A percentile compares a stretch with the other conserved stretches of the same genome.
phyloP scores from a whole-genome alignment of 148 eudicot species.

The Rhododendron williamsianum region DNA sequence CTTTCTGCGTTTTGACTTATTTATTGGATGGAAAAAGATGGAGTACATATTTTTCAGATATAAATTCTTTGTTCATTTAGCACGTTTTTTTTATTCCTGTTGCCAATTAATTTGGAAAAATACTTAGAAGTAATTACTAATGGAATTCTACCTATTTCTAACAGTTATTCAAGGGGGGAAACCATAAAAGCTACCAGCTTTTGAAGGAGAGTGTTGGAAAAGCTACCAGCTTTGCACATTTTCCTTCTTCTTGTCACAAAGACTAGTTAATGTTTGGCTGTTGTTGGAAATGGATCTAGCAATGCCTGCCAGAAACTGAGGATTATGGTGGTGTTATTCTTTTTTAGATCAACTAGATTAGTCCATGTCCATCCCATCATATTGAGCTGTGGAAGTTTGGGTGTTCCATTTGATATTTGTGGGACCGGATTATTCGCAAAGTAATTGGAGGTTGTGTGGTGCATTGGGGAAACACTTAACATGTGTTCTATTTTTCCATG shows the following conservation, averaged over 20 bases:
- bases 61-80: not conserved
- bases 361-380: not conserved
- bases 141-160: not conserved
- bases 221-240: not conserved
- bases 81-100: not conserved
- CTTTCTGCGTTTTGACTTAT: not conserved
- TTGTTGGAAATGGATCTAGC: not conserved
- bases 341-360: not conserved
- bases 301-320: not conserved
- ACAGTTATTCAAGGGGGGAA: not conserved
- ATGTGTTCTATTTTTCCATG: not conserved
- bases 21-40: not conserved
- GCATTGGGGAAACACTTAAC: not conserved
- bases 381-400: not conserved
- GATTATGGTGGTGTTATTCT: not conserved
- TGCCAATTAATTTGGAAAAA: not conserved
- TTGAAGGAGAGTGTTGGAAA: not conserved
- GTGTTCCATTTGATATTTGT: not conserved
- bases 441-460: not conserved
- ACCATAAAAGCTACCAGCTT: not conserved
- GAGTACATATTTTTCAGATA: not conserved
- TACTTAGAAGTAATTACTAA: not conserved
- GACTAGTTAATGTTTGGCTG: not conserved
- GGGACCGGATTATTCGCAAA: not conserved
- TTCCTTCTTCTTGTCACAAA: not conserved